Evolutionary conservation across 192 early-diverging fungal genomes (phyloP).

Genomic region (Glomus cerebriforme): DNA sequence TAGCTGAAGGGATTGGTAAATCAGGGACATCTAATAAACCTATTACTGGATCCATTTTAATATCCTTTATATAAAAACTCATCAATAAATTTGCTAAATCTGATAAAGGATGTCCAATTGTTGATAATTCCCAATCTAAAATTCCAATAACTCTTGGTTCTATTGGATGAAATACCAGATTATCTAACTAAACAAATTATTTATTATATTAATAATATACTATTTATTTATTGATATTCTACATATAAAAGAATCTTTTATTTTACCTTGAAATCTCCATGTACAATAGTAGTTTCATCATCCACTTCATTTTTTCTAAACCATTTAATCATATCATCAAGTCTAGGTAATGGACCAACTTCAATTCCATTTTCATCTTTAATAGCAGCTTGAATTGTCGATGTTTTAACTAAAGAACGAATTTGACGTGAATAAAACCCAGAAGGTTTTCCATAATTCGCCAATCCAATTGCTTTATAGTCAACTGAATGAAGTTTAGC

Average conservation of each 20-base stretch:
- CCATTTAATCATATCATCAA: conserved; percentile 75
- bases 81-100: conserved; percentile 88
- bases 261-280: conserved; percentile 89
- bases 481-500: conserved; percentile 82
- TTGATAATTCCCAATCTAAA: conserved; percentile 92
- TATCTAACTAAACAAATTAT: conserved; percentile 51
- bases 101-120: conserved; percentile 87
- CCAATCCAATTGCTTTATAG: conserved; percentile 65
- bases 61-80: conserved; percentile 60
- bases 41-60: neutral
- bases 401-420: conserved; percentile 62
- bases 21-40: conserved; percentile 49
- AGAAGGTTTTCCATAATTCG: conserved; percentile 60
- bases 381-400: conserved; percentile 67
- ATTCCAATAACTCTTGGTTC: conserved; percentile 78
- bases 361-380: conserved; percentile 53
- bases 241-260: neutral
- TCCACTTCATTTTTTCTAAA: conserved; percentile 64
- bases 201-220: neutral
- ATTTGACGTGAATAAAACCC: conserved; percentile 91
- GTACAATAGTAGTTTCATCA: conserved; percentile 82
- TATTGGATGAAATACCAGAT: conserved; percentile 80
- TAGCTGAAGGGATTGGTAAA: conserved; percentile 64
- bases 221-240: neutral
- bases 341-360: conserved; percentile 70